Percentiles rank a stretch among this genome's conserved stretches.
These are phyloP conservation scores for Monascus purpureus DNA, from an alignment of 495 filamentous ascomycete species.

Conservation along the genomic window DNA sequence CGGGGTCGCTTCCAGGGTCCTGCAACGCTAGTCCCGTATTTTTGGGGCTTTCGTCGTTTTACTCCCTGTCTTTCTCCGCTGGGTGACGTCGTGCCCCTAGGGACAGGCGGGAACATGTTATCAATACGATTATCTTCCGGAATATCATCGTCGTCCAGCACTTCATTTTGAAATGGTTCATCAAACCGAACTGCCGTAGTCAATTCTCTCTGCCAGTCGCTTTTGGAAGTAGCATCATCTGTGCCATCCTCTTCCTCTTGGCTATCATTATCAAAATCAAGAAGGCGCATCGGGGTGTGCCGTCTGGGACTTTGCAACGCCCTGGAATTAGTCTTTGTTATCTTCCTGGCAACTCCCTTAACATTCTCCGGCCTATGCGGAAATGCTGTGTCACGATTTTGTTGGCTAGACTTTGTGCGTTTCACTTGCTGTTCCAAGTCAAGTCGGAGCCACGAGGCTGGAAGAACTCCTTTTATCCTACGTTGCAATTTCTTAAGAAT, in stretches of 20 bases:
- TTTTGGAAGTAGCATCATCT: background rate
- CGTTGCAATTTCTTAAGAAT: slow-evolving; percentile 28
- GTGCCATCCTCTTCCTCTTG: slow-evolving; percentile 1
- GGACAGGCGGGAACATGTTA: slow-evolving; percentile 34
- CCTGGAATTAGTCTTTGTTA: slow-evolving; percentile 11
- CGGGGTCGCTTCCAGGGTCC: slow-evolving; percentile 14
- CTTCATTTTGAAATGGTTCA: slow-evolving; percentile 13
- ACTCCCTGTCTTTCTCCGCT: slow-evolving; percentile 23
- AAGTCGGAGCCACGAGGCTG: slow-evolving; percentile 79
- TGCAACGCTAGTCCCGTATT: slow-evolving; percentile 4
- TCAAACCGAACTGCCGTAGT: slow-evolving; percentile 8
- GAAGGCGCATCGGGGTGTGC: slow-evolving; percentile 17
- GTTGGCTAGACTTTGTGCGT: slow-evolving; percentile 13
- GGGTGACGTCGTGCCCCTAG: slow-evolving; percentile 12
- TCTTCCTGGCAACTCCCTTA: slow-evolving; percentile 32
- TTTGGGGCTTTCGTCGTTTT: slow-evolving; percentile 17
- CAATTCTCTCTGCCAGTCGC: slow-evolving; percentile 2
- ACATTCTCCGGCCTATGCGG: slow-evolving; percentile 13
- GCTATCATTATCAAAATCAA: slow-evolving; percentile 35
- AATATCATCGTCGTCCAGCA: slow-evolving; percentile 23
- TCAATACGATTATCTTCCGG: slow-evolving; percentile 46
- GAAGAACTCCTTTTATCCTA: slow-evolving; percentile 70
- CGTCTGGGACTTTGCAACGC: slow-evolving; percentile 3
- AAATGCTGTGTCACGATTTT: slow-evolving; percentile 8
- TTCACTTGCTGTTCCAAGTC: slow-evolving; percentile 37